These are phyloP conservation scores for Cyberlindnera amylophila DNA, from an alignment of 805 yeast genomes.

Conservation along the genomic window DNA sequence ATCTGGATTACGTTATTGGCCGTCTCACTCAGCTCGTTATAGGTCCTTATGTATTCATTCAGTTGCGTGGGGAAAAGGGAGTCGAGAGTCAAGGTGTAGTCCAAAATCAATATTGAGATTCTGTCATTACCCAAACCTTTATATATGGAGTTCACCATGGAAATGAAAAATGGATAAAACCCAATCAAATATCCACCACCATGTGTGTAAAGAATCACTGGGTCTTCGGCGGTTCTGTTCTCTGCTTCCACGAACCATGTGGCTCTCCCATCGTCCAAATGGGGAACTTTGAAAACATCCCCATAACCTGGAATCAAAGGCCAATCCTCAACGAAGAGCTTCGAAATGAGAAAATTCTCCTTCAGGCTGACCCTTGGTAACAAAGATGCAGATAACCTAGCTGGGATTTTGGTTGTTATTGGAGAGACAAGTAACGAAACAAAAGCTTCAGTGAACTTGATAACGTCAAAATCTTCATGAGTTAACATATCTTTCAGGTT, in stretches of 20 bases:
- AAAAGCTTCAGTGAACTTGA: too few relatives aligned
- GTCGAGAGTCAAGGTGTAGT: constrained; percentile 29
- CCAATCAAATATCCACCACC: constrained; percentile 17
- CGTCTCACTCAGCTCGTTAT: constrained; percentile 16
- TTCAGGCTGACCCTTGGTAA: too few relatives aligned
- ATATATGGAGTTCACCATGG: constrained; percentile 2
- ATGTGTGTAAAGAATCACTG: constrained; percentile 14
- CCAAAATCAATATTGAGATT: constrained; percentile 25
- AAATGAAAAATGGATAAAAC: constrained; percentile 9
- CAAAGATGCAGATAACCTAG: too few relatives aligned
- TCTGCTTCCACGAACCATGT: constrained; percentile 27
- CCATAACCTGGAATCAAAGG: too few relatives aligned
- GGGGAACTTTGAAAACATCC: too few relatives aligned
- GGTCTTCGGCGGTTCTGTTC: constrained; percentile 20
- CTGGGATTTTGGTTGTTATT: too few relatives aligned
- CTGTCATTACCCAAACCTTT: constrained; percentile 9
- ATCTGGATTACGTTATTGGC: constrained; percentile 20
- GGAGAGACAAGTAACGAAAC: too few relatives aligned
- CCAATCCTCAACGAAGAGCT: too few relatives aligned
- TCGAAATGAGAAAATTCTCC: too few relatives aligned
- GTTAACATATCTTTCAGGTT: too few relatives aligned
- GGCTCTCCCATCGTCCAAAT: too few relatives aligned
- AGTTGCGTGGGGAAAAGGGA: constrained; percentile 27
- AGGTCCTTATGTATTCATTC: constrained; percentile 21
- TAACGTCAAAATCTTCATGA: too few relatives aligned